phyloP scores from a whole-genome alignment of 768 basidiomycete genomes.

The Trametes punicea region DNA sequence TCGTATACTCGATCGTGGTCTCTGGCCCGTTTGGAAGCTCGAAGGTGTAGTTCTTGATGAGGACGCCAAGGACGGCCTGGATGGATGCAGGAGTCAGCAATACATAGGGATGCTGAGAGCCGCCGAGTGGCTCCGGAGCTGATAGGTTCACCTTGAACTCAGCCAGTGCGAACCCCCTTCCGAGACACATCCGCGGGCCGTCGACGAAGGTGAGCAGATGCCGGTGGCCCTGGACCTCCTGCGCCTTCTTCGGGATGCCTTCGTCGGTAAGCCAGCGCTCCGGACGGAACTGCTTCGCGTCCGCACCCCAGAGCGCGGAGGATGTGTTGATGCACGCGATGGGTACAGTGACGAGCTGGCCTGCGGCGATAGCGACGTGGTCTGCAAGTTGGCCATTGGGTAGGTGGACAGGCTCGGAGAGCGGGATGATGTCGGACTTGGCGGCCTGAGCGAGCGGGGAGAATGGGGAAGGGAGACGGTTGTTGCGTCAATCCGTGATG shows the following conservation, averaged over 20 bases:
- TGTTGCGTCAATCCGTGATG: no score
- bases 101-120: no score
- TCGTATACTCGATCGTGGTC: slow-evolving; percentile 30
- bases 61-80: slow-evolving; percentile 41
- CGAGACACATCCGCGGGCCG: slow-evolving; percentile 44
- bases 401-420: slow-evolving; percentile 29
- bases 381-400: slow-evolving; percentile 22
- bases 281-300: slow-evolving; percentile 43
- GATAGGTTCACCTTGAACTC: slow-evolving; percentile 38
- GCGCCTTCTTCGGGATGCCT: slow-evolving; percentile 30
- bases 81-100: neutral
- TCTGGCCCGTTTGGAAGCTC: slow-evolving; percentile 33
- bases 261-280: slow-evolving; percentile 39
- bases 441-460: slow-evolving; percentile 32
- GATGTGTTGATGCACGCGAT: slow-evolving; percentile 40
- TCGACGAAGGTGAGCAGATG: slow-evolving; percentile 45
- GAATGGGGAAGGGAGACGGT: no score
- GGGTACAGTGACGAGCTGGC: slow-evolving; percentile 37
- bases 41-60: slow-evolving; percentile 42
- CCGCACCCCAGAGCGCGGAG: slow-evolving; percentile 41
- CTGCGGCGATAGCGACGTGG: slow-evolving; percentile 38
- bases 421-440: slow-evolving; percentile 38
- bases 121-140: no score
- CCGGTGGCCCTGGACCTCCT: slow-evolving; percentile 35
- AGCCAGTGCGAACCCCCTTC: slow-evolving; percentile 40